Conservation (phyloP, 495 filamentous ascomycete genomes). For the Xylaria palmicola region DNA sequence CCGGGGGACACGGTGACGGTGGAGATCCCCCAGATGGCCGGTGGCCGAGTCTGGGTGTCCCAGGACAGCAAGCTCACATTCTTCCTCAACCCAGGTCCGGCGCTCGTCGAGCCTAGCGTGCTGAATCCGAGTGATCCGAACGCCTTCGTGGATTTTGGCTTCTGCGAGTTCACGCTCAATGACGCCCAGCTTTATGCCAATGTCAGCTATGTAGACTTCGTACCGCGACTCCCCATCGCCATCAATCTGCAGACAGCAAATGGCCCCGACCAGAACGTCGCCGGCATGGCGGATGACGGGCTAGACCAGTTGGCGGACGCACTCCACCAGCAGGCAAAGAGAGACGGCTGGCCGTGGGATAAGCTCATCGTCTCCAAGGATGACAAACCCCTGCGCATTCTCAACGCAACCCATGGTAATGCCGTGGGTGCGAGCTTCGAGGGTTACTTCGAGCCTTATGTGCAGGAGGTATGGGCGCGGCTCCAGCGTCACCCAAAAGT, state of each 20-base stretch:
- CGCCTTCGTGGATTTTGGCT: slow-evolving; percentile 61
- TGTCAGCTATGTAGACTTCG: slow-evolving; percentile 77
- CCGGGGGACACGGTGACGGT: slow-evolving; percentile 59
- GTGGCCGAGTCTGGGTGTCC: slow-evolving; percentile 70
- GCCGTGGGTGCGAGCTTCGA: slow-evolving; percentile 58
- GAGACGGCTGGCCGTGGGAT: slow-evolving; percentile 64
- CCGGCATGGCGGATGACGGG: slow-evolving; percentile 59
- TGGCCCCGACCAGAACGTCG: slow-evolving; percentile 56
- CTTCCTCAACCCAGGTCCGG: slow-evolving; percentile 67
- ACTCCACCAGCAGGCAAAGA: slow-evolving; percentile 52
- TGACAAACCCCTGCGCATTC: slow-evolving; percentile 50
- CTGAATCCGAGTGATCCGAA: slow-evolving; percentile 71
- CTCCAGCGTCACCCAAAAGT: slow-evolving; percentile 38
- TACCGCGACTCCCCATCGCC: slow-evolving; percentile 61
- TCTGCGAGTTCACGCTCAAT: slow-evolving; percentile 77
- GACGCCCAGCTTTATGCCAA: slow-evolving; percentile 70
- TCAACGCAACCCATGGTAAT: slow-evolving; percentile 66
- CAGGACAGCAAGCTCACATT: slow-evolving; percentile 62
- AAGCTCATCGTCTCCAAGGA: slow-evolving; percentile 57
- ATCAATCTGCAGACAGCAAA: slow-evolving; percentile 55
- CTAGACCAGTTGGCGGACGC: slow-evolving; percentile 56
- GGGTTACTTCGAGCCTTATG: slow-evolving; percentile 64
- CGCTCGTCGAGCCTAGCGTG: slow-evolving; percentile 72
- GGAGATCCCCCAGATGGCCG: slow-evolving; percentile 67
- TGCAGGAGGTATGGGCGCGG: slow-evolving; percentile 61